Evolutionary conservation across 2,329 filamentous ascomycete genomes (phyloP), one percentile per base, ranked within the genome.

Genomic region (Cryphonectria japonica): DNA sequence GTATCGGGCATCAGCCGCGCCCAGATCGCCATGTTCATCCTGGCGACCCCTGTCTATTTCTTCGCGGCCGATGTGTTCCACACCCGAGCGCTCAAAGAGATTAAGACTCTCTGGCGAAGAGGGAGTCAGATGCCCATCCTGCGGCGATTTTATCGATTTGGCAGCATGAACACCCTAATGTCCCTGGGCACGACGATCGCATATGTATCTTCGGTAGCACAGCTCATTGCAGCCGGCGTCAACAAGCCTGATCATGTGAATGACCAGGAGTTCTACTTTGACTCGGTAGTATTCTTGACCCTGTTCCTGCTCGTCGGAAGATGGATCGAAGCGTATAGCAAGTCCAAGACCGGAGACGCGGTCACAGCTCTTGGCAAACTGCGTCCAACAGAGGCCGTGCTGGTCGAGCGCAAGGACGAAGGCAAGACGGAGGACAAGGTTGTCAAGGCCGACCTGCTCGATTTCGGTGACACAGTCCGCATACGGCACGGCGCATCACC

Each of bases 101-200:
- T 98, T 16, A 85, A 85, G 72, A 86, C 90, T 0, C 84, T 97
- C 73, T 98, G 95, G 95, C 87, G 92, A 32, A 89, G 84, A 2
- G 88, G 89, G 39, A 97, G 93, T 78, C 88, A 87, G 52, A 91
- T 91, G 0, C 92, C 93, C 0, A 79, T 97, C 4, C 76, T 93
- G 22, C 88, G 91, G 75, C 86, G 95, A 19, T 95, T 98, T 77
- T 94, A 94, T 79, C 90, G 92, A n/a, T 98, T 98, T 77, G 95
- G 95, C 11, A 97, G 94, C 83, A 98, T 98, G 95, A 97, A 97
- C 78, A 92, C 97, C 83, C 87, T 98, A 72, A 95, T 98, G 81
- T 96, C 92, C 9, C 86, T 97, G 2, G 95, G 94, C 7, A 97
- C 95, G 0, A 92, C 89, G 2, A 93, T 98, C 72, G 95, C 95